Base-by-base conservation (phyloP, 345 rosid genomes). In the Gossypium turneri region DNA sequence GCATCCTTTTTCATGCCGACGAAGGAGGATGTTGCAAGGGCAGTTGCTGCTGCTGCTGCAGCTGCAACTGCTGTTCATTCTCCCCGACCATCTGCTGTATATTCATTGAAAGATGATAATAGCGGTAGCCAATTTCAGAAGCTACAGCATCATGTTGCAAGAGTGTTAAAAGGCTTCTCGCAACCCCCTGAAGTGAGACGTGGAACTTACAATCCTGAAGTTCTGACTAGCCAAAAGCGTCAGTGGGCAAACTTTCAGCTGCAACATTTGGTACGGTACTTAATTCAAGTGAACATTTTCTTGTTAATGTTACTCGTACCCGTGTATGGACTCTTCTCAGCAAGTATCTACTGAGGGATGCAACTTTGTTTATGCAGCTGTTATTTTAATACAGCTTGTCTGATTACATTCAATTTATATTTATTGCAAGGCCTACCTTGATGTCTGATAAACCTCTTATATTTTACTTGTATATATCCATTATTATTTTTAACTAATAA, bases 161-260 rank as follows among this genome's bases (percentile, higher is more conserved):
- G 84, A 82, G 90, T 88, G 10, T 57, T 94, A 58, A 91, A 86
- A 79, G 94, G 90, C 79, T 86, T 94, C 67, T 85, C 94, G 4
- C 84, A 87, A 44, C 84, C 95, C 72, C 77, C 90, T 16, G 89
- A 88, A 82, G 85, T 80, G 45, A 92, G 80, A 78, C 79, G 61
- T 69, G 81, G 75, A 11, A 45, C 85, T 19, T 94, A 92, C 73
- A 94, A 94, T 82, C 98, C 97, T 12, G 98, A 94, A 87, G 86
- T 92, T 87, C 81, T 94, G 75, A 94, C 97, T 5, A 90, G 89
- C 88, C 98, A 88, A 80, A 94, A 94, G 89, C 97, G 97, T 73
- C 97, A 90, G 48, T 94, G 98, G 97, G 93, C 95, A 13, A 90
- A 80, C 47, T 87, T 78, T 77, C 98, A 94, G 82, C 85, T 90